Conservation (phyloP, 2,329 filamentous ascomycete species). For the Pseudogymnoascus pannorum region DNA sequence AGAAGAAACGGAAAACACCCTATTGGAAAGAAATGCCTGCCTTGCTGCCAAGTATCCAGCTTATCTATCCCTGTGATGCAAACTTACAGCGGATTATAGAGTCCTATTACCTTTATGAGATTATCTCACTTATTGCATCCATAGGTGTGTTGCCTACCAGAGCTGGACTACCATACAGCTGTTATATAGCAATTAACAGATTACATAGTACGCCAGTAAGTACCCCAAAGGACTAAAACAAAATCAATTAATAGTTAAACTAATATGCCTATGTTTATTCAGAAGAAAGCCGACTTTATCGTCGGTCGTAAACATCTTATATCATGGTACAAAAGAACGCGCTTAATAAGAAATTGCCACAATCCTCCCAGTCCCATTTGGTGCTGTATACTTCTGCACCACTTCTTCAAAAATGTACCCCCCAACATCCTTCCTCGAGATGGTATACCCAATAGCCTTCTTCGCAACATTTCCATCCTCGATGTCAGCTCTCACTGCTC, state of each 20-base stretch:
- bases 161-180: too few relatives aligned
- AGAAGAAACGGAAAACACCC: not conserved
- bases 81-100: too few relatives aligned
- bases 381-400: not conserved
- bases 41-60: too few relatives aligned
- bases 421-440: conserved; percentile 30
- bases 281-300: not conserved
- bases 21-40: too few relatives aligned
- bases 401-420: conserved; percentile 26
- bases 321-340: not conserved
- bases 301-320: not conserved
- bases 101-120: too few relatives aligned
- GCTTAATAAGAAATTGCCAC: not conserved
- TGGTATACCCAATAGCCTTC: conserved; percentile 30
- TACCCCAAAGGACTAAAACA: too few relatives aligned
- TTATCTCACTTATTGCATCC: too few relatives aligned
- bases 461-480: conserved; percentile 11
- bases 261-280: not conserved
- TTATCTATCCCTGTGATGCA: too few relatives aligned
- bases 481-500: conserved; percentile 6
- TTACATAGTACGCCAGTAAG: too few relatives aligned
- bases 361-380: not conserved
- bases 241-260: too few relatives aligned
- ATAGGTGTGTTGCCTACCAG: too few relatives aligned
- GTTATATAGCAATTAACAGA: too few relatives aligned